Evolutionary conservation across 129 eudicot species (phyloP).

Genomic region (Escallonia rubra): DNA sequence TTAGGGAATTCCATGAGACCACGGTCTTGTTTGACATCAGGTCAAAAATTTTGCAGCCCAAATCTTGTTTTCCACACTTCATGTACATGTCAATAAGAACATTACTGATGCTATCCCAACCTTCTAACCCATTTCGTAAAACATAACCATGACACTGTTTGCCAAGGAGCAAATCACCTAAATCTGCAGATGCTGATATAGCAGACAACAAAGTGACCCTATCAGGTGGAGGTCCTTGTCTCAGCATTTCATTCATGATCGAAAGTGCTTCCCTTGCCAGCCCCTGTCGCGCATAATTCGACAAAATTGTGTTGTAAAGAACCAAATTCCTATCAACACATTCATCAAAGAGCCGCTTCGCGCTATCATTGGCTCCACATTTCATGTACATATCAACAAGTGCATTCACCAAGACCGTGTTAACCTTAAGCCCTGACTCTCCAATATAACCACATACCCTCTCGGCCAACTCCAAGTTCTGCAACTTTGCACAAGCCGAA

Average conservation of each 20-base stretch:
- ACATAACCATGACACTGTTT: slow-evolving; percentile 35
- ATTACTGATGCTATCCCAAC: slow-evolving; percentile 23
- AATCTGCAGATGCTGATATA: slow-evolving; percentile 25
- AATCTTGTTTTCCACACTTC: slow-evolving; percentile 31
- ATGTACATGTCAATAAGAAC: slow-evolving; percentile 50
- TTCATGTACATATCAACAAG: slow-evolving; percentile 42
- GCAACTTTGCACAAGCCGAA: slow-evolving; percentile 37
- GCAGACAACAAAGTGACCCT: slow-evolving; percentile 28
- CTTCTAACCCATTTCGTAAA: slow-evolving; percentile 25
- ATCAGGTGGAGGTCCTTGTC: slow-evolving; percentile 23
- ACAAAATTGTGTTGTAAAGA: slow-evolving; percentile 33
- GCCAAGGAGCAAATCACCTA: slow-evolving; percentile 15
- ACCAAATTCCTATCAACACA: slow-evolving; percentile 22
- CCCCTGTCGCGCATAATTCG: slow-evolving; percentile 36
- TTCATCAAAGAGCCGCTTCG: slow-evolving; percentile 24
- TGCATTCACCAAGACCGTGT: slow-evolving; percentile 32
- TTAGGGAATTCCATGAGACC: slow-evolving; percentile 35
- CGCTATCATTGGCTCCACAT: slow-evolving; percentile 32
- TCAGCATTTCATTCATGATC: slow-evolving; percentile 21
- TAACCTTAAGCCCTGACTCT: slow-evolving; percentile 12
- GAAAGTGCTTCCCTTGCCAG: slow-evolving; percentile 27
- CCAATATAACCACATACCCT: slow-evolving; percentile 20
- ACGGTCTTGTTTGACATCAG: slow-evolving; percentile 27
- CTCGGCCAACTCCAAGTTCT: slow-evolving; percentile 28
- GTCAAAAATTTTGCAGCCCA: slow-evolving; percentile 26